A percentile compares a stretch with the other conserved stretches of the same genome.
phyloP scores from a whole-genome alignment of 1,284 basidiomycete species.

The Ganoderma lingzhi region DNA sequence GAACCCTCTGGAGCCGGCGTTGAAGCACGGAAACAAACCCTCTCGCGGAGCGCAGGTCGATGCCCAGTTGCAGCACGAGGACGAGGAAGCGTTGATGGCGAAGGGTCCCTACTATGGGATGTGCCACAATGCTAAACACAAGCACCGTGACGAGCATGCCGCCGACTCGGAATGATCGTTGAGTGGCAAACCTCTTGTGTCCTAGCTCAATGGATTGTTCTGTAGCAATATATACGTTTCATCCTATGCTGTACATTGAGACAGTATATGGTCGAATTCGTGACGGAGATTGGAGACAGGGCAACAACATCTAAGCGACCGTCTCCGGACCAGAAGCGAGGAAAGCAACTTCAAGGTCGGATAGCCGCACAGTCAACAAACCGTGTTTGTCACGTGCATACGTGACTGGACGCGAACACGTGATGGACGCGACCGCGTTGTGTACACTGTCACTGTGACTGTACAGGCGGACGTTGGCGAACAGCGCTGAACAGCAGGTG shows the following conservation, averaged over 20 bases:
- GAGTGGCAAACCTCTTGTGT: slow-evolving; percentile 2
- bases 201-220: background rate
- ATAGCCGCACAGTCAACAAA: slow-evolving; percentile 26
- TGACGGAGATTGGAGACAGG: background rate
- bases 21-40: slow-evolving; percentile 34
- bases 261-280: background rate
- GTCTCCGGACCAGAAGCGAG: background rate
- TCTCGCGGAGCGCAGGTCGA: slow-evolving; percentile 39
- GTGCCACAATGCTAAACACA: slow-evolving; percentile 20
- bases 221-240: background rate
- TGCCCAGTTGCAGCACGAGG: slow-evolving; percentile 36
- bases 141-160: background rate
- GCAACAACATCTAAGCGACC: background rate
- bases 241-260: background rate
- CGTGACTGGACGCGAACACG: slow-evolving; percentile 27
- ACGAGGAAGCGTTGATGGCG: slow-evolving; percentile 34
- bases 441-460: too few species aligned
- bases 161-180: slow-evolving; percentile 2
- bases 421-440: slow-evolving; percentile 32
- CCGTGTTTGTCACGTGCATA: slow-evolving; percentile 33
- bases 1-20: slow-evolving; percentile 35
- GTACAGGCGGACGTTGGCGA: slow-evolving; percentile 25
- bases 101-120: slow-evolving; percentile 33
- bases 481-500: slow-evolving; percentile 12
- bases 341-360: too few species aligned